Evolutionary conservation across 2,329 filamentous ascomycete genomes (phyloP).

Genomic region (Sclerotinia borealis): DNA sequence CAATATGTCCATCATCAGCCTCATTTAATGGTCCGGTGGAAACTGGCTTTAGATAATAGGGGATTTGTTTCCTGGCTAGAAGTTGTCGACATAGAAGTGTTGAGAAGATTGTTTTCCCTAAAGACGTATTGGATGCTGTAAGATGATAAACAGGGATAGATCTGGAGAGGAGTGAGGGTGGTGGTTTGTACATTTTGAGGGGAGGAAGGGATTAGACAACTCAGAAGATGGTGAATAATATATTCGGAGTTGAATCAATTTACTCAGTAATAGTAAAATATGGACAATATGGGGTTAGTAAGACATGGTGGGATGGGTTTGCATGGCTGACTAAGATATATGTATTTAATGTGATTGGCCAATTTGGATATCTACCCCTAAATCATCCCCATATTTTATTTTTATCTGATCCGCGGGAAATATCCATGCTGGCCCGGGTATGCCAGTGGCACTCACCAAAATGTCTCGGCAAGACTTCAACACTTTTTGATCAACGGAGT

Average conservation of each 20-base stretch:
- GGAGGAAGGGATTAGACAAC: neutral
- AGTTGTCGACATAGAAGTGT: conserved; percentile 8
- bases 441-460: neutral
- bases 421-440: neutral
- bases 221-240: neutral
- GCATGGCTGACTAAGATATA: neutral
- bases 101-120: conserved; percentile 12
- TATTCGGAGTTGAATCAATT: neutral
- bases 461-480: neutral
- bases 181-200: conserved; percentile 4
- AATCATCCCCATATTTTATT: neutral
- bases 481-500: neutral
- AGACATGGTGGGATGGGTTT: conserved; percentile 1
- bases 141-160: conserved; percentile 7
- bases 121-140: conserved; percentile 5
- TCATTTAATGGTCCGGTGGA: conserved; percentile 67
- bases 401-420: neutral
- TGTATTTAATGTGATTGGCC: neutral
- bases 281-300: neutral
- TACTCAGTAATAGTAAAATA: neutral
- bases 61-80: neutral
- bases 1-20: conserved; percentile 61
- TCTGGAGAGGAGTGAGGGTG: conserved; percentile 2
- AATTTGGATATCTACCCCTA: neutral
- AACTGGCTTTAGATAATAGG: conserved; percentile 68